Percentiles rank a stretch among this genome's conserved stretches.
These are phyloP conservation scores for Pholiota molesta DNA, from an alignment of 768 basidiomycete species.

Conservation along the genomic window DNA sequence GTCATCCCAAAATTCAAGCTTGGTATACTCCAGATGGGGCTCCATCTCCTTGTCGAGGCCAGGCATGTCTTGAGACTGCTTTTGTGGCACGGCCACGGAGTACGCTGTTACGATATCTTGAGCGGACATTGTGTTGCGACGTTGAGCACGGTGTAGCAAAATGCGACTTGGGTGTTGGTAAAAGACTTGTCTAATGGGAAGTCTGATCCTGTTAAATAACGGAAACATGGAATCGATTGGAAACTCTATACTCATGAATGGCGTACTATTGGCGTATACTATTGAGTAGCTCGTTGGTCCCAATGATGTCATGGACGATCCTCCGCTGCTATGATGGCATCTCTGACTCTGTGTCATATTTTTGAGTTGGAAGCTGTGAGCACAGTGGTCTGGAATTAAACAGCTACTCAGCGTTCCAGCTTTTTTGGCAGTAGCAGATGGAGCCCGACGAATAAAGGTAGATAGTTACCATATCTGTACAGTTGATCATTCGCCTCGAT, in stretches of 20 bases:
- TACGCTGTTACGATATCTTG: conserved; percentile 39
- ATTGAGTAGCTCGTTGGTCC: neutral
- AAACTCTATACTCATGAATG: neutral
- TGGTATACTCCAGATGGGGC: conserved; percentile 44
- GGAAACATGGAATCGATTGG: neutral
- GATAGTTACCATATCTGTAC: neutral
- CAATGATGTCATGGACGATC: neutral
- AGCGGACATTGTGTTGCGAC: conserved; percentile 25
- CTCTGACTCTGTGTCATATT: neutral
- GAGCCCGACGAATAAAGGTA: neutral
- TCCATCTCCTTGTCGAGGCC: conserved; percentile 52
- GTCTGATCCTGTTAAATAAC: neutral
- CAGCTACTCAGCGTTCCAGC: too few species aligned
- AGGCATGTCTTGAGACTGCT: conserved; percentile 50
- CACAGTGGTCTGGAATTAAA: too few species aligned
- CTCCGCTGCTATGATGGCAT: neutral
- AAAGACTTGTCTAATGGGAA: neutral
- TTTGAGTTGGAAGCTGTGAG: neutral
- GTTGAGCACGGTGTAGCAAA: neutral
- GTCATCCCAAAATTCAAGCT: conserved; percentile 52
- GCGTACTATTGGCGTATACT: too few species aligned
- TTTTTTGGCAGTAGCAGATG: too few species aligned
- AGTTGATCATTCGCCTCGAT: neutral
- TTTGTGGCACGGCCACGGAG: conserved; percentile 34
- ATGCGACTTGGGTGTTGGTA: neutral